Conservation (phyloP, 129 eudicot genomes). For the Cynara cardunculus region DNA sequence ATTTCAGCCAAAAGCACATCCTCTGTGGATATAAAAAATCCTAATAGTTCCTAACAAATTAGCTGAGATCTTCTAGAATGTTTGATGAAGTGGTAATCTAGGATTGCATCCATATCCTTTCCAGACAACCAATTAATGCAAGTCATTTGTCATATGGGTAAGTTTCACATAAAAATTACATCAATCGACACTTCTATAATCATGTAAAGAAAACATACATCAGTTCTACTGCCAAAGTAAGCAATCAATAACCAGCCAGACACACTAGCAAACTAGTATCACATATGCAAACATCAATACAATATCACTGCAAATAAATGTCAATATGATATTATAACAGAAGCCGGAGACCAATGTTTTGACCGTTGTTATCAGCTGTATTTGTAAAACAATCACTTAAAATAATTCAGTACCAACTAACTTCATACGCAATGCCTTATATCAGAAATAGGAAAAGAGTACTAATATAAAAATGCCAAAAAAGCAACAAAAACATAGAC, state of each 20-base stretch:
- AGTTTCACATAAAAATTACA: not conserved
- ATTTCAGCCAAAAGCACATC: too few species aligned
- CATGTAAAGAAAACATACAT: not conserved
- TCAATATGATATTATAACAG: not conserved
- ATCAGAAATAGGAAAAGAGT: not conserved
- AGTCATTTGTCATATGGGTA: not conserved
- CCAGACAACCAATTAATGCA: not conserved
- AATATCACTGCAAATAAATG: not conserved
- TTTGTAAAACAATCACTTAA: constrained; percentile 1
- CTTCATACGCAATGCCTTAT: constrained; percentile 6
- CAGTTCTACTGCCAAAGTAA: not conserved
- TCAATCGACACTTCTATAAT: not conserved
- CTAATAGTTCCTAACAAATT: not conserved
- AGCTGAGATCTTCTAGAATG: not conserved
- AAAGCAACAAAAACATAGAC: not conserved
- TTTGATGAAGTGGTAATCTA: not conserved
- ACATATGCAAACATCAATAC: not conserved
- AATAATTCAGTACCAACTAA: constrained; percentile 5
- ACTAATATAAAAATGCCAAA: not conserved
- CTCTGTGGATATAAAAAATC: not conserved
- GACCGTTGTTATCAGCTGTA: not conserved
- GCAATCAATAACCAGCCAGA: not conserved
- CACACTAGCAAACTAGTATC: not conserved
- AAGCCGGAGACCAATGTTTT: not conserved
- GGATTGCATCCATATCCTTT: not conserved